A percentile compares a stretch with the other conserved stretches of the same genome.
These are phyloP conservation scores for Eurotiales sp. DNA, from an alignment of 2,329 filamentous ascomycete species.

Conservation along the genomic window DNA sequence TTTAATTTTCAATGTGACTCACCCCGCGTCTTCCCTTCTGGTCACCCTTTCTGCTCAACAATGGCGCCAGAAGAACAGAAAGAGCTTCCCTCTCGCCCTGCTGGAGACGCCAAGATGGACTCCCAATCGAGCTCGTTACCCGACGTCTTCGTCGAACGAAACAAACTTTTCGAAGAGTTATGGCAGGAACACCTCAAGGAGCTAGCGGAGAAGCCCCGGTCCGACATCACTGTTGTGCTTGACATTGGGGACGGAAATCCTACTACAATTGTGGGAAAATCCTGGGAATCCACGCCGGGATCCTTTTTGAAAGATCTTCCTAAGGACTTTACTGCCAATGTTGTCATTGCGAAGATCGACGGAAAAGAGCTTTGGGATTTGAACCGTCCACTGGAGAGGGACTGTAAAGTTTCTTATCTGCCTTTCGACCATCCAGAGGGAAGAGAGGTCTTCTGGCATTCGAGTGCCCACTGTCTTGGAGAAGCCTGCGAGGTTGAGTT, in stretches of 20 bases:
- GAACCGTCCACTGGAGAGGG: slow-evolving; percentile 81
- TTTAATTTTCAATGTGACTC: slow-evolving; percentile 14
- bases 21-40: slow-evolving; percentile 11
- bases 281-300: slow-evolving; percentile 89
- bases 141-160: slow-evolving; percentile 76
- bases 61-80: slow-evolving; percentile 34
- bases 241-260: slow-evolving; percentile 41
- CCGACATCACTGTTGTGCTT: slow-evolving; percentile 48
- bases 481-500: slow-evolving; percentile 89
- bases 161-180: slow-evolving; percentile 82
- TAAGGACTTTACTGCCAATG: slow-evolving; percentile 78
- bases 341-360: slow-evolving; percentile 79
- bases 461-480: slow-evolving; percentile 90
- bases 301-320: slow-evolving; percentile 74
- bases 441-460: slow-evolving; percentile 97
- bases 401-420: slow-evolving; percentile 78
- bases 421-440: slow-evolving; percentile 74
- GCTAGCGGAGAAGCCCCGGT: slow-evolving; percentile 51
- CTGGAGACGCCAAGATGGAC: slow-evolving; percentile 24
- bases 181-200: slow-evolving; percentile 81
- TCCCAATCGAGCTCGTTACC: slow-evolving; percentile 49
- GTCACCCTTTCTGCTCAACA: not conserved
- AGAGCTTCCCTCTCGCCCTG: slow-evolving; percentile 32
- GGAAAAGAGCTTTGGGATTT: slow-evolving; percentile 85
- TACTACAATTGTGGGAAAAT: slow-evolving; percentile 57